Evolutionary conservation across 495 filamentous ascomycete species (phyloP), one percentile per base, ranked within the genome.

Genomic region (Penicillium bovifimosum): DNA sequence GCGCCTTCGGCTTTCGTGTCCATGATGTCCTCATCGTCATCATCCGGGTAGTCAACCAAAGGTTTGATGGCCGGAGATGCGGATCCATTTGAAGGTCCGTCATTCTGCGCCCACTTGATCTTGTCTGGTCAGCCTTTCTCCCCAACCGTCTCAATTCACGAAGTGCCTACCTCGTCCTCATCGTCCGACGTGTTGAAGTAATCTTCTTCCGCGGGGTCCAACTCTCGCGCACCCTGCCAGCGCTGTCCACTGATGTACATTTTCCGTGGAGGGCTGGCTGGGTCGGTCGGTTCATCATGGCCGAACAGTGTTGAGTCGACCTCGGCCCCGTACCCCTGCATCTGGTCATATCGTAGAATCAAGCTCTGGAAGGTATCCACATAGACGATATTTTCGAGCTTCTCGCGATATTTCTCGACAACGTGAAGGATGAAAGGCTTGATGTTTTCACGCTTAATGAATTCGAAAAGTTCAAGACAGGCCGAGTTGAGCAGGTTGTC

Each of bases 401-500:
- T 87, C 10, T 92, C 87, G 13, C 91, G 86, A 61, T 93, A 92
- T 56, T 87, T 90, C 59, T 95, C 89, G 26, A 95, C 90, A 32
- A 96, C 68, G 60, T 98, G 90, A 40, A 82, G 76, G 44, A 96
- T 85, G 33, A 96, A 73, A 6, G 85, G 79, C 63, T 90, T 93
- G 58, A 92, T 79, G 56, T 86, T 86, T 65, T 95, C 89, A 61
- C 84, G 83, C 64, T 85, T 90, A 58, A 98, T 90, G 58, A 86
- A 90, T 58, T 91, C 90, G 56, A 98, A 98, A 31, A 98, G 81
- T 63, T 98, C 93, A 11, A 97, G 77, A 68, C 90, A 96, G n/a
- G 91, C 92, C 11, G 91, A 96, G 62, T 93, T 93, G 29, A 98
- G 80, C 3, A 97, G 77, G 62, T 96, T 98, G 67, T 98, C 91